phyloP scores from a whole-genome alignment of 495 filamentous ascomycete genomes.

The Elaphomyces granulatus region DNA sequence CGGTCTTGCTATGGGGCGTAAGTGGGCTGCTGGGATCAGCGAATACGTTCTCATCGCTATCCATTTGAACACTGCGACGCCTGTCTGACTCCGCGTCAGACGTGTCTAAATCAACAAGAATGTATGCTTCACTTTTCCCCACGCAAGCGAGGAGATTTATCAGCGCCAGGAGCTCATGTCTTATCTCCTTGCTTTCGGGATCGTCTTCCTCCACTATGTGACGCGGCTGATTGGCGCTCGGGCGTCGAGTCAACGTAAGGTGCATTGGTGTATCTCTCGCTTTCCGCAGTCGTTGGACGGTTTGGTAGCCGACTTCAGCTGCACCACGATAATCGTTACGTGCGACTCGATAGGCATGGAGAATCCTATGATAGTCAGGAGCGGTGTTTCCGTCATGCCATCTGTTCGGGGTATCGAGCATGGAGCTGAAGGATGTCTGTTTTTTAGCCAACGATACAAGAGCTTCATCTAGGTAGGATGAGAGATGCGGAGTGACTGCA shows the following conservation, averaged over 20 bases:
- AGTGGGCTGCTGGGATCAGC: no score
- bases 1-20: constrained; percentile 19
- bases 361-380: constrained; percentile 56
- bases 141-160: constrained; percentile 84
- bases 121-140: constrained; percentile 62
- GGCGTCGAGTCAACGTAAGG: constrained; percentile 18
- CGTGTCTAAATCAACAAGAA: constrained; percentile 36
- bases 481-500: constrained; percentile 50
- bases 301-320: constrained; percentile 57
- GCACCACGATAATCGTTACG: constrained; percentile 79
- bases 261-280: constrained; percentile 35
- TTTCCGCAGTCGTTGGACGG: constrained; percentile 42
- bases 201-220: constrained; percentile 35
- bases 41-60: constrained; percentile 20
- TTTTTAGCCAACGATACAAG: constrained; percentile 40
- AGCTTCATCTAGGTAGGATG: constrained; percentile 61
- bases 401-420: constrained; percentile 18
- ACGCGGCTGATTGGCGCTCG: constrained; percentile 39
- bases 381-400: constrained; percentile 14
- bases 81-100: neutral
- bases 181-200: constrained; percentile 38
- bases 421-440: constrained; percentile 23
- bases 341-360: constrained; percentile 78
- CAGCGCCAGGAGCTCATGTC: constrained; percentile 58
- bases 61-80: neutral